These are phyloP conservation scores for Chaetomium sp. DNA, from an alignment of 2,329 filamentous ascomycete genomes.

Conservation along the genomic window DNA sequence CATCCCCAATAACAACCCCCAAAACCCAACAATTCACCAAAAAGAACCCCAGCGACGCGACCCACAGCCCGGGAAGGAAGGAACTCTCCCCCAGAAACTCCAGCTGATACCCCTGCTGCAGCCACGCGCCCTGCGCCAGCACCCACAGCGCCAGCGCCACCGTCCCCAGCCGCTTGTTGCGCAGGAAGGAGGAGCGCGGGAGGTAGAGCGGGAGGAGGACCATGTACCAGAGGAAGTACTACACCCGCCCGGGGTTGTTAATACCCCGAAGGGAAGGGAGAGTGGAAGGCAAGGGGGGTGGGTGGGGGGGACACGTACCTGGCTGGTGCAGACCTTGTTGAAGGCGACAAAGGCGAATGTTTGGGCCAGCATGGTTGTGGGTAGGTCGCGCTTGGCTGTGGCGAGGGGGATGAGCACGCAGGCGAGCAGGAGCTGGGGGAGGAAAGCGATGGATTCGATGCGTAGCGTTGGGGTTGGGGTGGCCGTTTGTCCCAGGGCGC, in stretches of 20 bases:
- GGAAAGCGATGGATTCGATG: conserved; percentile 81
- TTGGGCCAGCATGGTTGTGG: conserved; percentile 86
- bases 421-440: conserved; percentile 83
- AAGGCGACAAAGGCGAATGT: conserved; percentile 97
- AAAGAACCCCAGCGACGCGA: conserved; percentile 77
- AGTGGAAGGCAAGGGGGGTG: background rate
- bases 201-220: conserved; percentile 91
- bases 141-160: conserved; percentile 73
- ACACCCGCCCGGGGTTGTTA: background rate
- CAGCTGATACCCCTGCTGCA: conserved; percentile 73
- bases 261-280: background rate
- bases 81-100: conserved; percentile 81
- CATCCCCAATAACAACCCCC: conserved; percentile 74
- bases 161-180: conserved; percentile 61
- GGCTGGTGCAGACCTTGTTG: conserved; percentile 98
- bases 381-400: conserved; percentile 78
- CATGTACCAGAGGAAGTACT: conserved; percentile 99
- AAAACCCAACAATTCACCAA: conserved; percentile 84
- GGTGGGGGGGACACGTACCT: conserved; percentile 59
- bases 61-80: conserved; percentile 83
- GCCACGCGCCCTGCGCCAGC: conserved; percentile 71
- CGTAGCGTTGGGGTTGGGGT: conserved; percentile 39
- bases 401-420: conserved; percentile 69
- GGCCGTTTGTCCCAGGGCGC: too few species aligned
- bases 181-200: conserved; percentile 73